phyloP scores from a whole-genome alignment of 495 filamentous ascomycete genomes.

The Tuber melanosporum region DNA sequence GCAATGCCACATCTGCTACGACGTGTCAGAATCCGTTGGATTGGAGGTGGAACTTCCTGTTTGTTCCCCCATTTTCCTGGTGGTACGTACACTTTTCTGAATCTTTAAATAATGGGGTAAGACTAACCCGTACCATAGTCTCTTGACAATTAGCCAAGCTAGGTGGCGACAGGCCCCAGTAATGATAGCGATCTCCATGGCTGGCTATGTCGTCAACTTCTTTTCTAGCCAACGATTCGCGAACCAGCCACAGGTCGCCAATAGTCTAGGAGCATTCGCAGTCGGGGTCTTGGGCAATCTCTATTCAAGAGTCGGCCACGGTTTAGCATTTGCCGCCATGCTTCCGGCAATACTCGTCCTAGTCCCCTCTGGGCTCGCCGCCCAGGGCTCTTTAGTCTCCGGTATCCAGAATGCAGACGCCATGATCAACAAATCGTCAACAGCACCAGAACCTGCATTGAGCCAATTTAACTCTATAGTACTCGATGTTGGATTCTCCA shows the following conservation, averaged over 20 bases:
- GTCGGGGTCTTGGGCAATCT: slow-evolving; percentile 83
- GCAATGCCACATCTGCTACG: slow-evolving; percentile 66
- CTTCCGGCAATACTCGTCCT: slow-evolving; percentile 92
- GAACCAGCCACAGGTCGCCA: slow-evolving; percentile 73
- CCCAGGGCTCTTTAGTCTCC: slow-evolving; percentile 72
- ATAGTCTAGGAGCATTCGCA: slow-evolving; percentile 75
- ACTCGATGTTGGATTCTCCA: slow-evolving; percentile 76
- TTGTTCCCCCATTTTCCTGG: slow-evolving; percentile 73
- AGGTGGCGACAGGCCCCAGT: slow-evolving; percentile 83
- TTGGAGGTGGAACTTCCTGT: slow-evolving; percentile 60
- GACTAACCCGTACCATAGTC: slow-evolving; percentile 45
- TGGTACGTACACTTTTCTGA: neutral
- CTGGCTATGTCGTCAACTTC: slow-evolving; percentile 82
- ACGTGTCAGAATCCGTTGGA: slow-evolving; percentile 58
- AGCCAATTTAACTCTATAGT: slow-evolving; percentile 57
- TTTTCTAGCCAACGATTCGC: slow-evolving; percentile 66
- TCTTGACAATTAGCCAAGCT: slow-evolving; percentile 80
- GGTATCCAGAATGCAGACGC: slow-evolving; percentile 78
- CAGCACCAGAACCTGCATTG: slow-evolving; percentile 8
- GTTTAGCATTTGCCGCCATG: slow-evolving; percentile 79
- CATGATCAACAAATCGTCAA: slow-evolving; percentile 54
- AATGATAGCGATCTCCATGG: slow-evolving; percentile 75
- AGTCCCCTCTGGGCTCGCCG: slow-evolving; percentile 83
- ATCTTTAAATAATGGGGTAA: neutral
- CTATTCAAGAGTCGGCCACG: slow-evolving; percentile 70